Conservation (phyloP, 108 stramenopile genomes). For the Cyclotella kingstonii region DNA sequence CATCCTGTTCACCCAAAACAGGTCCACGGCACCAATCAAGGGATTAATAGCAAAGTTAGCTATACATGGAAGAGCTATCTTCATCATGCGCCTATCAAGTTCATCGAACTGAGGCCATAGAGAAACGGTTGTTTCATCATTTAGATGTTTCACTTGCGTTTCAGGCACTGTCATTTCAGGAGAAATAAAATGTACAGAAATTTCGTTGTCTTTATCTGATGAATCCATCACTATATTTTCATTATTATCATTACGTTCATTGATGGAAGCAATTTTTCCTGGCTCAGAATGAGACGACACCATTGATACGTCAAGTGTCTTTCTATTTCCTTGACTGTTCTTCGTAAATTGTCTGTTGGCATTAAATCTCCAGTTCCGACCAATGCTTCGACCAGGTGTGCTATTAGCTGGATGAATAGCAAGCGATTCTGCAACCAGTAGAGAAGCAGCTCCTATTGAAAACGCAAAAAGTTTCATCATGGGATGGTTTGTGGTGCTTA, state of each 20-base stretch:
- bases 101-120: conserved; percentile 70
- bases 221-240: background rate
- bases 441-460: background rate
- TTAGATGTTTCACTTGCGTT: background rate
- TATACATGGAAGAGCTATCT: conserved; percentile 83
- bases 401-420: conserved; percentile 3
- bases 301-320: background rate
- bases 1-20: conserved; percentile 92
- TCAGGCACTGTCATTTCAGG: too few species aligned
- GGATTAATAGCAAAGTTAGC: conserved; percentile 91
- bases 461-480: background rate
- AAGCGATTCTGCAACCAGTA: conserved; percentile 5
- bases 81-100: conserved; percentile 72
- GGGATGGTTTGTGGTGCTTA: background rate
- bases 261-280: too few species aligned
- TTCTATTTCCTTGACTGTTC: background rate
- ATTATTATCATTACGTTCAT: background rate
- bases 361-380: too few species aligned
- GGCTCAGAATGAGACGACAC: background rate
- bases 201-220: background rate
- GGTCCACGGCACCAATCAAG: conserved; percentile 79
- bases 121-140: background rate
- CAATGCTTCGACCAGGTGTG: background rate
- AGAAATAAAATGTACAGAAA: background rate
- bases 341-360: background rate